A percentile compares a stretch with the other conserved stretches of the same genome.
Evolutionary conservation across 2,329 filamentous ascomycete genomes (phyloP).

Genomic region (Coniella lustricola): DNA sequence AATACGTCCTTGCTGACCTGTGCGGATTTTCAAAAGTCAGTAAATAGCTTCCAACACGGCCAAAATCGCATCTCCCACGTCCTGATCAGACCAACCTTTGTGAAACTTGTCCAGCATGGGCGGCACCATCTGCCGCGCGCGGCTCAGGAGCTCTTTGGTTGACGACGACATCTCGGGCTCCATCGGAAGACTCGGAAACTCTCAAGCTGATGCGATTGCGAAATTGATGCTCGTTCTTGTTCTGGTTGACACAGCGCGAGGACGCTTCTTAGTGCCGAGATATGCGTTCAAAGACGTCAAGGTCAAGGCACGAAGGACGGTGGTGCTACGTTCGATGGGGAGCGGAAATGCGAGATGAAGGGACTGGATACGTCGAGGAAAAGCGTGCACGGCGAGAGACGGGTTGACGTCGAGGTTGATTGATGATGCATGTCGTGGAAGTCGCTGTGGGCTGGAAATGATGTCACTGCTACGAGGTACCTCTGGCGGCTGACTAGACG

Average conservation of each 20-base stretch:
- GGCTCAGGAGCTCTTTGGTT: conserved; percentile 68
- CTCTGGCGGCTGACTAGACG: neutral
- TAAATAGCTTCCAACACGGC: neutral
- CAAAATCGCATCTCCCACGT: neutral
- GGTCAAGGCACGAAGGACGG: no score
- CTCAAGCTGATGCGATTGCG: neutral
- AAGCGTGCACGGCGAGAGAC: neutral
- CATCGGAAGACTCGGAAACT: neutral
- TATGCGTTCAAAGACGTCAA: no score
- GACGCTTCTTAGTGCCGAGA: no score
- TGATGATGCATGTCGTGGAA: neutral
- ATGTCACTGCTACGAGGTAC: conserved; percentile 10
- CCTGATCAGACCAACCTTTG: conserved; percentile 58
- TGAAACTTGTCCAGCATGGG: conserved; percentile 94
- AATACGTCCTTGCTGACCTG: conserved; percentile 85
- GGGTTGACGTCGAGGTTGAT: neutral
- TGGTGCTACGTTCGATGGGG: no score
- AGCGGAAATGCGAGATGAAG: neutral
- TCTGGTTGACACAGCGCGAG: no score
- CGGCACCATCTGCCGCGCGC: conserved; percentile 83
- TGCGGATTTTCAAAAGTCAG: conserved; percentile 9
- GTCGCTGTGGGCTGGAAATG: conserved; percentile 4
- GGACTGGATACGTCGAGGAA: neutral
- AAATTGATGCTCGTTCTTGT: neutral
- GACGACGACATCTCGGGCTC: conserved; percentile 53